Percentiles rank a stretch among this genome's conserved stretches.
Conservation (phyloP, 2,329 filamentous ascomycete genomes). For the Alternaria sp. region DNA sequence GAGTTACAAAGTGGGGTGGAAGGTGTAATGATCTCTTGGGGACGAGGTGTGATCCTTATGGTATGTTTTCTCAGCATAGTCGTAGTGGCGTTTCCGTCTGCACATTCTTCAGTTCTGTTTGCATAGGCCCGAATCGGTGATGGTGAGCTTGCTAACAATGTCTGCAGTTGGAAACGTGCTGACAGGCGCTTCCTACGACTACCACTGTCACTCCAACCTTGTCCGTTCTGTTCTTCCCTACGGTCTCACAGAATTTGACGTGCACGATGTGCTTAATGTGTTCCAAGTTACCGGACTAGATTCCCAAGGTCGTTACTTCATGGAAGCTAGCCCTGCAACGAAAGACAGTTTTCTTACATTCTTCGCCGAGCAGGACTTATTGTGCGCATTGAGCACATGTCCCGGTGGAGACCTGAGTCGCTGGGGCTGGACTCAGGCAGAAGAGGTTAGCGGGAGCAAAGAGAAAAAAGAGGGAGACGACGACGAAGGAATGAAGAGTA, state of each 20-base stretch:
- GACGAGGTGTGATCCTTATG: slow-evolving; percentile 83
- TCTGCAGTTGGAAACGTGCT: slow-evolving; percentile 73
- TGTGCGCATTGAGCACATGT: slow-evolving; percentile 73
- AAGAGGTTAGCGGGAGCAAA: slow-evolving; percentile 58
- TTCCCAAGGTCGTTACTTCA: slow-evolving; percentile 59
- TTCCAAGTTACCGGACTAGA: slow-evolving; percentile 87
- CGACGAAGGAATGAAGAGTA: slow-evolving; percentile 48
- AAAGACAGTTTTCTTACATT: slow-evolving; percentile 69
- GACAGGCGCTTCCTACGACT: slow-evolving; percentile 75
- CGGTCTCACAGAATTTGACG: slow-evolving; percentile 74
- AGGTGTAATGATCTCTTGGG: slow-evolving; percentile 80
- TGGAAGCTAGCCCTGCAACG: slow-evolving; percentile 56
- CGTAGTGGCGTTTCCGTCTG: not conserved
- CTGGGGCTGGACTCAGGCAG: slow-evolving; percentile 75
- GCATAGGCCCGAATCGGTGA: not conserved
- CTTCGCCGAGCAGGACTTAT: slow-evolving; percentile 78
- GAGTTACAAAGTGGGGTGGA: slow-evolving; percentile 66
- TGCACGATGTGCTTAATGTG: slow-evolving; percentile 86
- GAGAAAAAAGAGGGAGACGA: slow-evolving; percentile 67
- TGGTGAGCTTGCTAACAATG: not conserved
- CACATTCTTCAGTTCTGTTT: not conserved
- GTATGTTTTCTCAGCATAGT: slow-evolving; percentile 32
- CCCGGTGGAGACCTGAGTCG: slow-evolving; percentile 81
- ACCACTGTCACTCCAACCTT: slow-evolving; percentile 85
- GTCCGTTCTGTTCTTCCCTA: slow-evolving; percentile 73